Percentiles rank a stretch among this genome's conserved stretches.
These are phyloP conservation scores for Aspergillus quadrilineatus DNA, from an alignment of 2,329 filamentous ascomycete genomes.

Conservation along the genomic window DNA sequence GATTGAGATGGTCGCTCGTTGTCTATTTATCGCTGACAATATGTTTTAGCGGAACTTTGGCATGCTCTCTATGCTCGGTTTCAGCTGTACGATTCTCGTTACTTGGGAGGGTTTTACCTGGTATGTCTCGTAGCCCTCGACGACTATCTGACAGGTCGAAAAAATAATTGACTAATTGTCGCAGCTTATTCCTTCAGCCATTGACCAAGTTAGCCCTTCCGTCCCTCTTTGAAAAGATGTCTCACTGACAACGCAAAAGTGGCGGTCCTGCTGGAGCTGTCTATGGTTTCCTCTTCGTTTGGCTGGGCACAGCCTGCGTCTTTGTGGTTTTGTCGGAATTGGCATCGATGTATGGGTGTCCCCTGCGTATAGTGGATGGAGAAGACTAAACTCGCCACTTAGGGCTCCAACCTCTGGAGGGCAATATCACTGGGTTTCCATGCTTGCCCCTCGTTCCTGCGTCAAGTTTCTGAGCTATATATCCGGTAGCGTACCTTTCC, in stretches of 20 bases:
- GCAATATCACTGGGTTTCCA: slow-evolving; percentile 43
- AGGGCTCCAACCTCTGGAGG: slow-evolving; percentile 39
- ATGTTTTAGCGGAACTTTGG: too few relatives aligned
- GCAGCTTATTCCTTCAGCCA: slow-evolving; percentile 13
- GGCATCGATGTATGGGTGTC: slow-evolving; percentile 30
- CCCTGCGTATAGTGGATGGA: too few relatives aligned
- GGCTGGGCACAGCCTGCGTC: slow-evolving; percentile 28
- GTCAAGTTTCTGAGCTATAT: slow-evolving; percentile 42
- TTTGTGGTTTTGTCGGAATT: slow-evolving; percentile 32
- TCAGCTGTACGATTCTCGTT: too few relatives aligned
- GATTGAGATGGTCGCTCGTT: too few relatives aligned
- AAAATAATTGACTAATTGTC: not conserved
- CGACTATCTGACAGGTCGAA: too few relatives aligned
- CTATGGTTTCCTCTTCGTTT: slow-evolving; percentile 34
- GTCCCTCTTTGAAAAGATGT: too few relatives aligned
- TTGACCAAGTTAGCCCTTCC: slow-evolving; percentile 12
- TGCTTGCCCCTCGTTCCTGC: slow-evolving; percentile 37
- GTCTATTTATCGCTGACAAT: too few relatives aligned
- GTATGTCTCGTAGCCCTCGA: too few relatives aligned
- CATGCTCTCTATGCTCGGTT: too few relatives aligned
- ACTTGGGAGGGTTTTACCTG: too few relatives aligned
- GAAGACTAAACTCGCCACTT: not conserved
- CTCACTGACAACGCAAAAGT: slow-evolving; percentile 15
- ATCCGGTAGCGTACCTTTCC: slow-evolving; percentile 25
- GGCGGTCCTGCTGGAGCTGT: slow-evolving; percentile 36